Percentiles rank a stretch among this genome's conserved stretches.
Evolutionary conservation across 73 alveolate genomes (phyloP).

Genomic region (Urostyla sp.): DNA sequence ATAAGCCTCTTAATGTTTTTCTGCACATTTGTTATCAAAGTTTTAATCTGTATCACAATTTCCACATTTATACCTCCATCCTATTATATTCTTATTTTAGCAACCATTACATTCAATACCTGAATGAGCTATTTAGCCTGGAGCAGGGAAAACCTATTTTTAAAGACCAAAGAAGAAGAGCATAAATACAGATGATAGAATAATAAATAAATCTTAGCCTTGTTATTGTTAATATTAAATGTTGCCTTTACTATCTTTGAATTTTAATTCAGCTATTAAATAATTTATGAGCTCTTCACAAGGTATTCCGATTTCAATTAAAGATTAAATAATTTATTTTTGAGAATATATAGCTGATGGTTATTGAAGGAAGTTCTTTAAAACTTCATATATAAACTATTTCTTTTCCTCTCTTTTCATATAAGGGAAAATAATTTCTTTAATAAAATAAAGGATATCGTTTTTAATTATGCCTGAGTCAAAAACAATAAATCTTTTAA

Average conservation of each 20-base stretch:
- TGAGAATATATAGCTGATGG: conserved; percentile 36
- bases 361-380: conserved; percentile 34
- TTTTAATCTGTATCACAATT: conserved; percentile 16
- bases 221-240: too few species aligned
- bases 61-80: conserved; percentile 58
- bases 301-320: conserved; percentile 31
- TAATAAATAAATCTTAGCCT: not conserved
- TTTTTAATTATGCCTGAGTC: conserved; percentile 23
- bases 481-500: conserved; percentile 43
- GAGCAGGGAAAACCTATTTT: conserved; percentile 21
- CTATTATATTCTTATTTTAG: not conserved
- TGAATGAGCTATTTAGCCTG: conserved; percentile 38
- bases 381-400: conserved; percentile 2
- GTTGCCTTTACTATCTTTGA: not conserved
- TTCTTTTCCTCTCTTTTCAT: conserved; percentile 20
- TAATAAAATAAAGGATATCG: conserved; percentile 20
- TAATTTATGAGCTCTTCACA: conserved; percentile 50
- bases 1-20: conserved; percentile 15
- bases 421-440: conserved; percentile 6
- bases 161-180: conserved; percentile 23
- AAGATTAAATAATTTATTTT: conserved; percentile 20
- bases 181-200: conserved; percentile 42
- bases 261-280: conserved; percentile 1
- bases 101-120: conserved; percentile 42
- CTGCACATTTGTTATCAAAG: conserved; percentile 22